Evolutionary conservation across 2,329 filamentous ascomycete genomes (phyloP).

Genomic region (Fusarium gaditjirri): DNA sequence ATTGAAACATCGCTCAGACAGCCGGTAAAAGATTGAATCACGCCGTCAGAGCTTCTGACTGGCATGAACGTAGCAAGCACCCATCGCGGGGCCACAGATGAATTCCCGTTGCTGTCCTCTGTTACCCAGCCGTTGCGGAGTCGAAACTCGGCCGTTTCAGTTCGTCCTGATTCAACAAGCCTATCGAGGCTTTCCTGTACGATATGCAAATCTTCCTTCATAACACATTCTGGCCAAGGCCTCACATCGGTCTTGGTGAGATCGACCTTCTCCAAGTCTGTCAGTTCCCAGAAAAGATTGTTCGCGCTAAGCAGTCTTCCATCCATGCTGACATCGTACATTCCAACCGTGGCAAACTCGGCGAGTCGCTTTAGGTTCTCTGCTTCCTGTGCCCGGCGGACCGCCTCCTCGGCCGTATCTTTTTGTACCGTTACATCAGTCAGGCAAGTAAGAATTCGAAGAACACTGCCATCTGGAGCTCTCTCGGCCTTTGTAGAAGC

Average conservation of each 20-base stretch:
- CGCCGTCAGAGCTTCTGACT: constrained; percentile 57
- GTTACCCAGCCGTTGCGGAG: constrained; percentile 59
- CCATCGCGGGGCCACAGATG: constrained; percentile 58
- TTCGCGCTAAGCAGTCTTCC: constrained; percentile 63
- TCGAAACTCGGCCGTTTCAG: constrained; percentile 60
- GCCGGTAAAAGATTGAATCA: constrained; percentile 59
- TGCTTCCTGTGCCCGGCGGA: constrained; percentile 61
- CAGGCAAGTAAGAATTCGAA: constrained; percentile 60
- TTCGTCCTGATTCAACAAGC: constrained; percentile 54
- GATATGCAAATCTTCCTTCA: constrained; percentile 56
- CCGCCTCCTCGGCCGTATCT: constrained; percentile 59
- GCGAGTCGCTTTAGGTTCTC: constrained; percentile 65
- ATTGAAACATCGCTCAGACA: constrained; percentile 61
- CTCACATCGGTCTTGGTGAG: constrained; percentile 51
- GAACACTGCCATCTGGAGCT: constrained; percentile 54
- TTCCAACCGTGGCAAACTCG: constrained; percentile 64
- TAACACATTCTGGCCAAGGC: constrained; percentile 58
- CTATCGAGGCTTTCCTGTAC: constrained; percentile 54
- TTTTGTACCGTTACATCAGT: constrained; percentile 64
- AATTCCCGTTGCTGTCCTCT: constrained; percentile 57
- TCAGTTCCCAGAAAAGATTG: constrained; percentile 64
- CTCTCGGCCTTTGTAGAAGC: constrained; percentile 61
- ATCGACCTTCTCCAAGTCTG: constrained; percentile 59
- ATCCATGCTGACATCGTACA: constrained; percentile 64
- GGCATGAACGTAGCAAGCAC: constrained; percentile 63